A percentile compares a stretch with the other conserved stretches of the same genome.
Conservation (phyloP, 2,329 filamentous ascomycete species). For the Cercospora sp. region DNA sequence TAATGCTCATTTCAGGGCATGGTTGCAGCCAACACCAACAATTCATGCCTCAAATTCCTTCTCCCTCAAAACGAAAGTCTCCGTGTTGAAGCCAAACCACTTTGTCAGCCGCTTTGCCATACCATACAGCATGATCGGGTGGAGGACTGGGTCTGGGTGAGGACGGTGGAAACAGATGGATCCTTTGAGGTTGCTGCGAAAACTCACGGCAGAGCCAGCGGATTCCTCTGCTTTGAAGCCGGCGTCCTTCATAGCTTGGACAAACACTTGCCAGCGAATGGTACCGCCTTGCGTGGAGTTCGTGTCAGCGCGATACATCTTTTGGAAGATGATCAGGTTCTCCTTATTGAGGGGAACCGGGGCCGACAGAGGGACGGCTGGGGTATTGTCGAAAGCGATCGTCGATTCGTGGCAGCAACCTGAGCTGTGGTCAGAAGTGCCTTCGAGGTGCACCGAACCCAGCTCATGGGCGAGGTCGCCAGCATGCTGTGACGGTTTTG, state of each 20-base stretch:
- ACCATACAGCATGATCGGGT: conserved; percentile 19
- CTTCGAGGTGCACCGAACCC: too few species aligned
- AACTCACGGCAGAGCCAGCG: conserved; percentile 11
- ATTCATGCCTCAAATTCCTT: too few species aligned
- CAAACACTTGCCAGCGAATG: conserved; percentile 16
- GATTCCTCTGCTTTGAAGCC: conserved; percentile 5
- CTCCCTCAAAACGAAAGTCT: too few species aligned
- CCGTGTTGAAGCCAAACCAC: conserved; percentile 19
- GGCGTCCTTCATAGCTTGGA: conserved; percentile 16
- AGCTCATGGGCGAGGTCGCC: neutral
- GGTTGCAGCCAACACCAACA: too few species aligned
- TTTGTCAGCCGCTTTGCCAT: conserved; percentile 15
- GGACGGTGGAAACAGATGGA: conserved; percentile 19
- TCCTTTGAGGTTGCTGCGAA: conserved; percentile 6
- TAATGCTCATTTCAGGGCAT: too few species aligned
- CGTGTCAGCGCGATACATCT: neutral
- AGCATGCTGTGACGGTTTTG: neutral
- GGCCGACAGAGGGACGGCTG: too few species aligned
- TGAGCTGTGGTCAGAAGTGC: too few species aligned
- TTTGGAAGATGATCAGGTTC: neutral
- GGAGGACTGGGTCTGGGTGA: conserved; percentile 16
- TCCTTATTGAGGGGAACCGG: too few species aligned
- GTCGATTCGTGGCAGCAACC: too few species aligned
- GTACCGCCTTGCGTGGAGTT: neutral
- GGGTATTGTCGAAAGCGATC: too few species aligned